Evolutionary conservation across 2,329 filamentous ascomycete genomes (phyloP).

Genomic region (Botrytis pseudocinerea): DNA sequence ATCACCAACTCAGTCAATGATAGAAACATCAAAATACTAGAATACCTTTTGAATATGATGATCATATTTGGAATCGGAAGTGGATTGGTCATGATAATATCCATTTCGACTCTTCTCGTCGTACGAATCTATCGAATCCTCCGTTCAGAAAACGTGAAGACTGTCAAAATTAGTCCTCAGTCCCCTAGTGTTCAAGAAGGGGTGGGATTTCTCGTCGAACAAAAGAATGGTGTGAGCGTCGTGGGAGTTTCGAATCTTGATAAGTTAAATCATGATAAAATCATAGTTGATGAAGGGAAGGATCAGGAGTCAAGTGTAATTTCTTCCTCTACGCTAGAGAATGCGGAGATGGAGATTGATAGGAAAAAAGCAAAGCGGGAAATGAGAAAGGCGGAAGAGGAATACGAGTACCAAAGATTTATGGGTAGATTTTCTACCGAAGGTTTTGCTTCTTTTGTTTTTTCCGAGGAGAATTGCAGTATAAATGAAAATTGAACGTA

Average conservation of each 20-base stretch:
- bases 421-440: neutral
- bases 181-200: neutral
- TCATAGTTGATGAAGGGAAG: neutral
- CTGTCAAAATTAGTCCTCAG: neutral
- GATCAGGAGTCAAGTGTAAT: neutral
- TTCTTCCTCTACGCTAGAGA: neutral
- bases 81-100: neutral
- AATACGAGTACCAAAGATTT: neutral
- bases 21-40: no score
- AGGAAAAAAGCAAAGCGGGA: neutral
- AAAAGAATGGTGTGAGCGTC: neutral
- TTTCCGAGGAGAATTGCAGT: no score
- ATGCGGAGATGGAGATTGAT: neutral
- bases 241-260: neutral
- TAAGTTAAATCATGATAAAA: fast-evolving
- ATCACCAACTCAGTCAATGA: no score
- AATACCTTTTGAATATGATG: no score
- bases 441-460: neutral
- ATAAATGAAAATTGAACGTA: no score
- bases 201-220: no score
- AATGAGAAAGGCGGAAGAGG: neutral
- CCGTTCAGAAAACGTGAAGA: fast-evolving
- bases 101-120: no score
- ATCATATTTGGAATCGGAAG: no score
- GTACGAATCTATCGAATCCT: fast-evolving